A percentile compares a stretch with the other conserved stretches of the same genome.
phyloP scores from a whole-genome alignment of 352 stramenopile genomes.

The Phytophthora nicotianae region DNA sequence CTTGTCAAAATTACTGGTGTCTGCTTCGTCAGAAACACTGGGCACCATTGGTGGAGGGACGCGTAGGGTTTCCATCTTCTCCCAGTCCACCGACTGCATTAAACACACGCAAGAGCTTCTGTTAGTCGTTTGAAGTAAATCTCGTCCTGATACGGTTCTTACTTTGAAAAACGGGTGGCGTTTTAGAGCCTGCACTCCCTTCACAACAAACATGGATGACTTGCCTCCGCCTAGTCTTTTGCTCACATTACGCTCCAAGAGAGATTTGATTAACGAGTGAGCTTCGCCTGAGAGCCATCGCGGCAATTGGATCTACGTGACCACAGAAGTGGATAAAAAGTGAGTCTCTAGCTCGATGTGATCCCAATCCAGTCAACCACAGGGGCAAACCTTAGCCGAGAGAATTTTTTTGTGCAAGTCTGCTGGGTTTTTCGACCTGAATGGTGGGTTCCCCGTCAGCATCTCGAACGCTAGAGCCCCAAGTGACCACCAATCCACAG shows the following conservation, averaged over 20 bases:
- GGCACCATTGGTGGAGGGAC: constrained; percentile 91
- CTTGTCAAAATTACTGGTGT: constrained; percentile 95
- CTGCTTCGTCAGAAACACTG: constrained; percentile 85
- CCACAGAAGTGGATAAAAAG: not conserved
- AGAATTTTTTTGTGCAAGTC: constrained; percentile 83
- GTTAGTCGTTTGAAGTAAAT: constrained; percentile 1
- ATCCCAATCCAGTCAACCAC: not conserved
- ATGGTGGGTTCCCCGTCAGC: constrained; percentile 75
- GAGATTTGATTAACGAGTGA: constrained; percentile 94
- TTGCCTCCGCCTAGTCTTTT: constrained; percentile 94
- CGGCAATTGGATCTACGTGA: constrained; percentile 66
- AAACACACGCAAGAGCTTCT: not conserved
- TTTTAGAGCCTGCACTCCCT: constrained; percentile 96
- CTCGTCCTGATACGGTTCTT: not conserved
- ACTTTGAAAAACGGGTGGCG: constrained; percentile 94
- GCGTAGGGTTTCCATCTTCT: constrained; percentile 89
- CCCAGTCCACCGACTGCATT: constrained; percentile 90
- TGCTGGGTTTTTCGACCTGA: constrained; percentile 71
- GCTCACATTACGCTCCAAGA: constrained; percentile 96
- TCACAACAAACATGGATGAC: constrained; percentile 98
- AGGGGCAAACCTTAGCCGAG: constrained; percentile 55
- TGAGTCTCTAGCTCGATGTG: not conserved
- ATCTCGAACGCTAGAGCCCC: constrained; percentile 84
- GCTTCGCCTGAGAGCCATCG: constrained; percentile 85
- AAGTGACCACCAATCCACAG: constrained; percentile 87